Base-by-base conservation (phyloP, 495 filamentous ascomycete genomes). In the Penicillium argentinense region DNA sequence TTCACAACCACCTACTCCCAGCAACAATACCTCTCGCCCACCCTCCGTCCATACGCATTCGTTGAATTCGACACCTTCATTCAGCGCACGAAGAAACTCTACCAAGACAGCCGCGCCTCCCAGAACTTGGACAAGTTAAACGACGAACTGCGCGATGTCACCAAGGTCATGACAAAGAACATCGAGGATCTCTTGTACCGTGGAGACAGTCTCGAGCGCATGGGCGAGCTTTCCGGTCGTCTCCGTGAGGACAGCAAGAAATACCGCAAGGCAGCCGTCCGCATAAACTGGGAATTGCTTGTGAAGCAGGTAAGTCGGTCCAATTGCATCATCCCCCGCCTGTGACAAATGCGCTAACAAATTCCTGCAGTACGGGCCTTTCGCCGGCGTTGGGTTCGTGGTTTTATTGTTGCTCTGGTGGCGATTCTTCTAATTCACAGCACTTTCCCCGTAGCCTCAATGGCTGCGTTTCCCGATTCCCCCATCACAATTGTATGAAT, bases 161-260 rank as follows among this genome's bases (percentile, higher is more conserved):
- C 93, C 11, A 89, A 95, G 68, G 91, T 97, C 53, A 99, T 99
- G 93, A 97, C 93, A 24, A 99, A 97, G 80, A 99, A 99, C 66
- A 99, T 99, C 60, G 93, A 99, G 73, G 93, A 99, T 65, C 68
- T 99, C 62, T 67, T 99, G 46, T 99, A 99, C 62, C 78, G 93
- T 42, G 93, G 93, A 7, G 93, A 97, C 62, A 93, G 85, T 59
- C 69, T 99, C 51, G 95, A 99, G 72, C 79, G 89, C 43, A 99
- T 99, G 93, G 95, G 93, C 21, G 93, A 97, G 70, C 81, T 97
- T 69, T 93, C 87, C 38, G 82, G 81, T 29, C 69, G 90, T 48
- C 61, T 99, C 64, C 76, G 87, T 33, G 93, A 99, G 57, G 93
- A 99, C 64, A 92, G 87, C 61, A 86, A 83, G 69, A 96, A 96